phyloP scores from a whole-genome alignment of 2,329 filamentous ascomycete species.

The Cercospora sp. region DNA sequence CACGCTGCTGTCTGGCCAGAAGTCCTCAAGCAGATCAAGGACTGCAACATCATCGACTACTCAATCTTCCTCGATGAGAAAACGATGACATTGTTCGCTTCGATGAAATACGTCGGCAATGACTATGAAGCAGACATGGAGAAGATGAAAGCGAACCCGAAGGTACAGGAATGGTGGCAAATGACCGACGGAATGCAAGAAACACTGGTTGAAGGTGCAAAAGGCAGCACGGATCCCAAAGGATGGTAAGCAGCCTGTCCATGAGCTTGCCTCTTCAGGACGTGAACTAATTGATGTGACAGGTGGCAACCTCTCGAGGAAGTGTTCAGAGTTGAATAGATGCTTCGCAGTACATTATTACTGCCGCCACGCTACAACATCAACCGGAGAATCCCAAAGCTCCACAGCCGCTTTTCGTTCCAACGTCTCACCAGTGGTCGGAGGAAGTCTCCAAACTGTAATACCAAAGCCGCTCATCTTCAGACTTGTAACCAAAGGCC shows the following conservation, averaged over 20 bases:
- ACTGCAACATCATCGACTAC: constrained; percentile 74
- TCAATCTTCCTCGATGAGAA: constrained; percentile 69
- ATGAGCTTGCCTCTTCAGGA: no score
- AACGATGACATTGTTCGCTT: constrained; percentile 67
- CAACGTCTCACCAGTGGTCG: constrained; percentile 34
- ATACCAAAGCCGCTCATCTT: constrained; percentile 44
- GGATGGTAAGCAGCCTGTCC: constrained; percentile 52
- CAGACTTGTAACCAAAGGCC: constrained; percentile 40
- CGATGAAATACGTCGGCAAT: constrained; percentile 75
- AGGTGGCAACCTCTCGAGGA: constrained; percentile 64
- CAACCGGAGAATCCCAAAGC: constrained; percentile 40
- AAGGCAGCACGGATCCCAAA: constrained; percentile 56
- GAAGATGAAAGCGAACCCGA: constrained; percentile 69
- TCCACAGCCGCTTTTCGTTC: constrained; percentile 34
- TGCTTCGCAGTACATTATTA: constrained; percentile 16
- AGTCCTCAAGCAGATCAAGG: constrained; percentile 72
- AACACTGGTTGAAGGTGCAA: constrained; percentile 58
- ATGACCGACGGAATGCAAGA: constrained; percentile 78
- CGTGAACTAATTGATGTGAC: not conserved
- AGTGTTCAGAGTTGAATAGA: constrained; percentile 57
- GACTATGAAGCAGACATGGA: constrained; percentile 75
- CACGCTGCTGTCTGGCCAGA: constrained; percentile 76
- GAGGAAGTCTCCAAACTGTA: constrained; percentile 41
- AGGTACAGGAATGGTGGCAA: constrained; percentile 58
- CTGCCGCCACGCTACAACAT: constrained; percentile 42